Base-by-base conservation (phyloP, 148 eudicot species). In the Amaranthus cruentus region DNA sequence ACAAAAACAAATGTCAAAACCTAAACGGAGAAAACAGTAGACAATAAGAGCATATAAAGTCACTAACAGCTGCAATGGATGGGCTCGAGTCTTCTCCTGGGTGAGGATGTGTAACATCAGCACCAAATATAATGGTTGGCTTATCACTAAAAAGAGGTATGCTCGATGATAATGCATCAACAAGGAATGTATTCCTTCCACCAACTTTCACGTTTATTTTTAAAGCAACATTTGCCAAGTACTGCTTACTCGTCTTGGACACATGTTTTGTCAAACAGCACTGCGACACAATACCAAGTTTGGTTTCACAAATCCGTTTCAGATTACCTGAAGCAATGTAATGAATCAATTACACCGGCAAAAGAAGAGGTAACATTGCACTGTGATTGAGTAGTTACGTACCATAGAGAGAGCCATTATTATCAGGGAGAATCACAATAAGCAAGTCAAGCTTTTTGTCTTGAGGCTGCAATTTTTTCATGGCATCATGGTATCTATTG, bases 381-480 rank as follows among this genome's bases (percentile, higher is more conserved):
- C 5, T 12, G 18, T 62, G 21, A 68, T 28, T 4, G 13, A 54
- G 42, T n/a, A 48, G 60, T 43, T 28, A 54, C 8, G 38, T 85
- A 91, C 96, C 96, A 85, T 91, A 91, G n/a, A 90, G 87, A 64
- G 96, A 85, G 51, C 96, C 96, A 76, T 91, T 91, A 60, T 85
- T 88, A 83, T 91, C 96, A 4, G 96, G 96, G 28, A 91, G 88
- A 80, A 91, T 85, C 66, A 86, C 89, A 64, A 91, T 81, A 18
- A 91, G 88, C 70, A 91, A 61, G 62, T 91, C 91, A 62, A 91
- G 86, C 71, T 91, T 88, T 81, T 79, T 88, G 13, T 73, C 71
- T 54, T 71, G 77, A 7, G 80, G 76, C 73, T 70, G 86, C 67
- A 88, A 76, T 82, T 80, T 87, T 49, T 82, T 76, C 83, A 83